phyloP scores from a whole-genome alignment of 495 filamentous ascomycete genomes.

The Aspergillus bridgeri region DNA sequence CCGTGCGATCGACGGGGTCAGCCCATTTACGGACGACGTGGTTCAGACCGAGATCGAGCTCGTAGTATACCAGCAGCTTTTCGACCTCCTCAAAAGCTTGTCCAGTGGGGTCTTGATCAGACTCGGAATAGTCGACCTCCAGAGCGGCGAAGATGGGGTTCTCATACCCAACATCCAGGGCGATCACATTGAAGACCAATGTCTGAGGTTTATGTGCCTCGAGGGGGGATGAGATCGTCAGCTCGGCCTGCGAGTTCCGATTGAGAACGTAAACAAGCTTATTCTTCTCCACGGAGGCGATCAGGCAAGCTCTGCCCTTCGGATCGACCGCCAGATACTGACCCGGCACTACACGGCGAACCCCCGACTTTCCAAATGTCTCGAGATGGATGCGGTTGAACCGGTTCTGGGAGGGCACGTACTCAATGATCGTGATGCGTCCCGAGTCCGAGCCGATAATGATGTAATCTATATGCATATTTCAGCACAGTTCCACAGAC shows the following conservation, averaged over 20 bases:
- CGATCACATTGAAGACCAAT: conserved; percentile 79
- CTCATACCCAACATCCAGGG: conserved; percentile 91
- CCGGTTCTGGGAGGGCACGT: conserved; percentile 77
- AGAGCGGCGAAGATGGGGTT: conserved; percentile 94
- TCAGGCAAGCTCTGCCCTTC: conserved; percentile 89
- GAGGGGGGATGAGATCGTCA: conserved; percentile 95
- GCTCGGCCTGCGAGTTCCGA: conserved; percentile 86
- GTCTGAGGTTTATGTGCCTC: conserved; percentile 97
- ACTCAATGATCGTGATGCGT: conserved; percentile 91
- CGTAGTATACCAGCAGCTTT: conserved; percentile 92
- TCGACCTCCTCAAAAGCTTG: conserved; percentile 76
- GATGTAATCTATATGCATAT: conserved; percentile 75
- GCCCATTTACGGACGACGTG: conserved; percentile 96
- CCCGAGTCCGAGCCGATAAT: conserved; percentile 95
- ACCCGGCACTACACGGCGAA: conserved; percentile 88
- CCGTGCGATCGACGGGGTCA: conserved; percentile 85
- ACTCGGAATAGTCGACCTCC: conserved; percentile 88
- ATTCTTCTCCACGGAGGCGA: conserved; percentile 95
- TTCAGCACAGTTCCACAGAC: conserved; percentile 57
- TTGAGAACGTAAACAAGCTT: conserved; percentile 99
- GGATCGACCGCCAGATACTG: conserved; percentile 94
- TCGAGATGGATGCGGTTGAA: conserved; percentile 90
- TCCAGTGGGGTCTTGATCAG: conserved; percentile 87
- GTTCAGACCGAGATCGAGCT: conserved; percentile 93
- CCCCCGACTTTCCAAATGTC: conserved; percentile 97